Evolutionary conservation across 495 filamentous ascomycete species (phyloP).

Genomic region (Tuber indicum): DNA sequence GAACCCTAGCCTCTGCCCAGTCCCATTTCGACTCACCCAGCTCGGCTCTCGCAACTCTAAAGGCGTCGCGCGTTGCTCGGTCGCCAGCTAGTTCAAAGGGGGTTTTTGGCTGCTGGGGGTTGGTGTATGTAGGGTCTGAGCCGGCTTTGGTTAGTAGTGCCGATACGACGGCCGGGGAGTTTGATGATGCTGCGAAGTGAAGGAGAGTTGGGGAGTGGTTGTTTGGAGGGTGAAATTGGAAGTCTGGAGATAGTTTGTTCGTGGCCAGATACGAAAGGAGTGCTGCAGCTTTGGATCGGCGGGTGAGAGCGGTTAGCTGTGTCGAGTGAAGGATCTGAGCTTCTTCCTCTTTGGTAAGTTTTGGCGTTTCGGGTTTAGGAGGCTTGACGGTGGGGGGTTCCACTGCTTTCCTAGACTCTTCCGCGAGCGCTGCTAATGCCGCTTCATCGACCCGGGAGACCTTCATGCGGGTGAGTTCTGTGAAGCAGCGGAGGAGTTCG

Average conservation of each 20-base stretch:
- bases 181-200: conserved; percentile 75
- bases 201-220: conserved; percentile 80
- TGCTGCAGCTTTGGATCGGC: conserved; percentile 81
- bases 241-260: conserved; percentile 62
- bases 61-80: conserved; percentile 78
- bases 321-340: conserved; percentile 69
- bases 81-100: conserved; percentile 85
- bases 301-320: conserved; percentile 79
- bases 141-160: conserved; percentile 69
- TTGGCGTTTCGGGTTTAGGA: conserved; percentile 49
- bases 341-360: conserved; percentile 73
- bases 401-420: conserved; percentile 27
- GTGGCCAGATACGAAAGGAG: conserved; percentile 73
- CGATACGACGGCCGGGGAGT: conserved; percentile 62
- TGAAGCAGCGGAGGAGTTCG: conserved; percentile 87
- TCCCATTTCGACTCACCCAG: conserved; percentile 71
- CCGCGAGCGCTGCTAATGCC: conserved; percentile 45
- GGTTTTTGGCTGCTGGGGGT: conserved; percentile 60
- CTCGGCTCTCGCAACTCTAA: conserved; percentile 76
- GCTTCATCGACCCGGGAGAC: conserved; percentile 64
- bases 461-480: conserved; percentile 86
- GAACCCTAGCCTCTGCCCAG: conserved; percentile 70
- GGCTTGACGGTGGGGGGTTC: conserved; percentile 44
- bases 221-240: conserved; percentile 65
- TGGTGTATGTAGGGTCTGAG: conserved; percentile 66